Conservation (phyloP, 768 basidiomycete species). For the Pleurotus platypus region DNA sequence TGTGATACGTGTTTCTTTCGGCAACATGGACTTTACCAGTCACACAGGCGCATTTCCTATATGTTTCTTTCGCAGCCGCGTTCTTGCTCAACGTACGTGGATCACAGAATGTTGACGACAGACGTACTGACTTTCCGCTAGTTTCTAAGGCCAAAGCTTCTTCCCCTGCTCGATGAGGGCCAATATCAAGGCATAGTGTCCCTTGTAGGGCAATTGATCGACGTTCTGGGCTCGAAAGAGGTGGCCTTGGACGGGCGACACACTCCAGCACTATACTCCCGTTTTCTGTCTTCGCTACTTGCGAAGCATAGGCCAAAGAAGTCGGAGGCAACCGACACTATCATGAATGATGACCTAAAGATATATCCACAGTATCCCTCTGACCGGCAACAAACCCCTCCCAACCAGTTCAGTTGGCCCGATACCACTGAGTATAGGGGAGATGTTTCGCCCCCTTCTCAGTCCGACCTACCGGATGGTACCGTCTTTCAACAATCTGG, state of each 20-base stretch:
- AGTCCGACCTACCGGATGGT: constrained; percentile 11
- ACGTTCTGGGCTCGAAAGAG: constrained; percentile 41
- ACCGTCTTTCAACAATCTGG: constrained; percentile 16
- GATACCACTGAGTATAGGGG: constrained; percentile 26
- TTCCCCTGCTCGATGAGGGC: constrained; percentile 35
- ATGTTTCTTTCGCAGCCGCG: constrained; percentile 56
- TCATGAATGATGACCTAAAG: constrained; percentile 13
- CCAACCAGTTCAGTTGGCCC: constrained; percentile 39
- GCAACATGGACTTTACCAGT: not conserved
- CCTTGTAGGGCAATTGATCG: constrained; percentile 39
- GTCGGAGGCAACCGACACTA: constrained; percentile 1
- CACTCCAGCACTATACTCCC: constrained; percentile 54
- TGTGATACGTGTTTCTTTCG: not conserved
- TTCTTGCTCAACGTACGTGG: constrained; percentile 55
- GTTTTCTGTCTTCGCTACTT: constrained; percentile 49
- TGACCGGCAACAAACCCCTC: constrained; percentile 23
- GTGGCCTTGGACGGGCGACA: constrained; percentile 55
- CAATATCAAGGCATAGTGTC: constrained; percentile 38
- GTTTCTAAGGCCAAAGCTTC: constrained; percentile 49
- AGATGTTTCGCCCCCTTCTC: constrained; percentile 9
- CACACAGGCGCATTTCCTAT: constrained; percentile 36
- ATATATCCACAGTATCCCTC: constrained; percentile 17
- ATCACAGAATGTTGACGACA: not conserved
- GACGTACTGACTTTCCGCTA: constrained; percentile 16
- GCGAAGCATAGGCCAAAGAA: constrained; percentile 25